Evolutionary conservation across 768 basidiomycete genomes (phyloP).

Genomic region (Phanerochaete sordida): DNA sequence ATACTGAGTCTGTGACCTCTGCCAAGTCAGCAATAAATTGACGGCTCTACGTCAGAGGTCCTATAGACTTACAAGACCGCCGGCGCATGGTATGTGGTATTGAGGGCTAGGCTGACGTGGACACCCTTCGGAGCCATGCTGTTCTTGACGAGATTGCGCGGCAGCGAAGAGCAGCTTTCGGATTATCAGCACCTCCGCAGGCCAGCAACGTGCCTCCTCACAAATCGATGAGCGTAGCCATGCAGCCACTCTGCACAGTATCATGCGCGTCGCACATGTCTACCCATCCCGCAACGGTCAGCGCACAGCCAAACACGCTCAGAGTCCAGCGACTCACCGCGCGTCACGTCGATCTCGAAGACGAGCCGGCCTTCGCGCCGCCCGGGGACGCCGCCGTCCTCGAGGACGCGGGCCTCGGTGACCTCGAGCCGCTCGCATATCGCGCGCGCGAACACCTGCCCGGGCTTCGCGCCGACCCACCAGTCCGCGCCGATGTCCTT

Average conservation of each 20-base stretch:
- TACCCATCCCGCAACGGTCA: constrained; percentile 3
- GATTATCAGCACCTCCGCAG: not conserved
- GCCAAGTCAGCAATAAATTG: too few species aligned
- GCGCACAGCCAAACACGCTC: not conserved
- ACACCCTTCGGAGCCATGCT: too few species aligned
- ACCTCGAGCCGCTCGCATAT: constrained; percentile 4
- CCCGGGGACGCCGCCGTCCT: constrained; percentile 24
- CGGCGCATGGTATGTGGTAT: too few species aligned
- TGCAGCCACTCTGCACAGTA: constrained; percentile 22
- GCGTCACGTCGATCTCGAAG: constrained; percentile 23
- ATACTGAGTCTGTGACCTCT: too few species aligned
- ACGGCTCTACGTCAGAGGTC: too few species aligned
- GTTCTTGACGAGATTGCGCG: not conserved
- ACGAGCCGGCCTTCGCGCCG: constrained; percentile 25
- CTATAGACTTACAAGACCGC: too few species aligned
- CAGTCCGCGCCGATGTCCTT: not conserved
- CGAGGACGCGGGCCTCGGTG: constrained; percentile 4
- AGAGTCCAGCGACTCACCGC: constrained; percentile 18
- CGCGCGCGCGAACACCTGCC: not conserved
- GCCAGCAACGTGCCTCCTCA: not conserved
- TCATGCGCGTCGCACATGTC: constrained; percentile 23
- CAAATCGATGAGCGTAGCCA: constrained; percentile 22
- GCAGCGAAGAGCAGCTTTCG: not conserved
- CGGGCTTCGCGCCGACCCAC: not conserved
- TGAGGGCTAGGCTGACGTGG: too few species aligned